Conservation (phyloP, 2,329 filamentous ascomycete genomes). For the Ascochyta lentis region DNA sequence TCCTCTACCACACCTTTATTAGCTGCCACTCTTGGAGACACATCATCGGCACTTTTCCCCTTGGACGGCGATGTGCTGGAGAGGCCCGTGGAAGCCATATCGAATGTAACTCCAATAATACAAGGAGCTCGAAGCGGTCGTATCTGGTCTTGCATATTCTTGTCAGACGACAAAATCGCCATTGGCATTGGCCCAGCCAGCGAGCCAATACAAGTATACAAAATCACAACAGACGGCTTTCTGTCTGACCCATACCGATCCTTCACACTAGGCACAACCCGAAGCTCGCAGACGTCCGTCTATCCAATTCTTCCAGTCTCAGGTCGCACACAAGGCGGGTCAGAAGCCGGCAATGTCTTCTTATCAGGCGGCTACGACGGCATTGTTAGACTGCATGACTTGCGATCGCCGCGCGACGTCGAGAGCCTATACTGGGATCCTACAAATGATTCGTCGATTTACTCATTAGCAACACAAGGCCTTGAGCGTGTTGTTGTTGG, state of each 20-base stretch:
- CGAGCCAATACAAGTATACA: constrained; percentile 58
- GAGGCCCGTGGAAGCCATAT: constrained; percentile 28
- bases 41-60: constrained; percentile 54
- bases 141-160: constrained; percentile 61
- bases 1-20: constrained; percentile 53
- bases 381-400: constrained; percentile 64
- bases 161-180: constrained; percentile 59
- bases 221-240: constrained; percentile 56
- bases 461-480: constrained; percentile 64
- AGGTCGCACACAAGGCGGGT: constrained; percentile 35
- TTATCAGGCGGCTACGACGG: constrained; percentile 67
- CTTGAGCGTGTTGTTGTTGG: constrained; percentile 65
- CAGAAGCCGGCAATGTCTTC: constrained; percentile 58
- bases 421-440: constrained; percentile 61
- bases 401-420: constrained; percentile 59
- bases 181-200: constrained; percentile 56
- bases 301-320: constrained; percentile 56
- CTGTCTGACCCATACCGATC: constrained; percentile 47
- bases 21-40: constrained; percentile 59
- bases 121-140: constrained; percentile 29
- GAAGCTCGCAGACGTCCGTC: constrained; percentile 44
- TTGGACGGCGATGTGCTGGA: constrained; percentile 39
- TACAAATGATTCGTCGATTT: constrained; percentile 65
- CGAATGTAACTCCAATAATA: constrained; percentile 25
- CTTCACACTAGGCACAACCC: constrained; percentile 43